A percentile compares a stretch with the other conserved stretches of the same genome.
phyloP scores from a whole-genome alignment of 345 rosid species.

The Linum trigynum region DNA sequence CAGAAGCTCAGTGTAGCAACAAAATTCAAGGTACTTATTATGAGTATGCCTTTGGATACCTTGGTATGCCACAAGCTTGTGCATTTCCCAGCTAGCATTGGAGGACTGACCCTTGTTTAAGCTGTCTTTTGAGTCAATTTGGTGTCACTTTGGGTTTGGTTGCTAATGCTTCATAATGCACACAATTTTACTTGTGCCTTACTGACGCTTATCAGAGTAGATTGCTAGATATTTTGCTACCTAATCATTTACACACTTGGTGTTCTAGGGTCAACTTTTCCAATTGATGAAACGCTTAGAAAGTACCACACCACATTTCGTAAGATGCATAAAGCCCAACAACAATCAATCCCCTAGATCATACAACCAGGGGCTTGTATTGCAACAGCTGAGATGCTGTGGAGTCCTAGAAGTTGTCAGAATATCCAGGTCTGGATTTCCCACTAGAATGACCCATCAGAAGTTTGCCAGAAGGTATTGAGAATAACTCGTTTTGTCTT shows the following conservation, averaged over 20 bases:
- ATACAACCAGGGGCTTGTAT: constrained; percentile 3
- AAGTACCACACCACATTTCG: constrained; percentile 5
- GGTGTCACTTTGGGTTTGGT: too few relatives aligned
- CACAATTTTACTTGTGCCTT: too few relatives aligned
- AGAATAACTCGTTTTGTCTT: neutral
- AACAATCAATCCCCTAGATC: constrained; percentile 5
- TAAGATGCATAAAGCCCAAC: constrained; percentile 7
- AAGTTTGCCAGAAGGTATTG: constrained; percentile 5
- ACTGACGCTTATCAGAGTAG: too few relatives aligned
- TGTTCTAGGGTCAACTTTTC: constrained; percentile 3
- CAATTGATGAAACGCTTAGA: constrained; percentile 5
- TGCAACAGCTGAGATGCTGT: constrained; percentile 8
- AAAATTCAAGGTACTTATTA: constrained; percentile 67
- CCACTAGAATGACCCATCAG: constrained; percentile 1
- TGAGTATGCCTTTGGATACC: neutral
- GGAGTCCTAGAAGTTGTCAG: constrained; percentile 5
- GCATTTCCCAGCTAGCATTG: neutral
- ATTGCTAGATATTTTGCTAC: neutral
- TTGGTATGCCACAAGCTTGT: neutral
- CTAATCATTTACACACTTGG: neutral
- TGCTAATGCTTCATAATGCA: too few relatives aligned
- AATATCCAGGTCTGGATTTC: constrained; percentile 1
- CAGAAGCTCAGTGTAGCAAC: constrained; percentile 88
- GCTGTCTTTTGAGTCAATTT: neutral
- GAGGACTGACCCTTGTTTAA: neutral